phyloP scores from a whole-genome alignment of 2,329 filamentous ascomycete genomes.

The Bimuria novae-zelandiae region DNA sequence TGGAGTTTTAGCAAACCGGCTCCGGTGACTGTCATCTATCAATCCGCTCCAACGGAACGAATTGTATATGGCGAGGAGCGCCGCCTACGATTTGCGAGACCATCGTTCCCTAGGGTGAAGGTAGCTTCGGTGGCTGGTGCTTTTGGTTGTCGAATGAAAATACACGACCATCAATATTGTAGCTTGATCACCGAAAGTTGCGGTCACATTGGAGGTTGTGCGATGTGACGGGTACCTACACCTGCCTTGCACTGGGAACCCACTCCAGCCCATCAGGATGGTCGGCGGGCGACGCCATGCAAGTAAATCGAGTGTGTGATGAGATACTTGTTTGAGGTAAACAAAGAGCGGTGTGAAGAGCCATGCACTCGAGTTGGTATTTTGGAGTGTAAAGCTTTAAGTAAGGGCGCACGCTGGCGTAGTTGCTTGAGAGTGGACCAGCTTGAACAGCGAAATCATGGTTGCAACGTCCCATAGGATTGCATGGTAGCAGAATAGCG shows the following conservation, averaged over 20 bases:
- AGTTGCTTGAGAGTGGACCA: background rate
- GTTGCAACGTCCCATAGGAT: background rate
- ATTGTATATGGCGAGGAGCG: background rate
- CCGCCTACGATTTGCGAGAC: background rate
- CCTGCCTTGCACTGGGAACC: background rate
- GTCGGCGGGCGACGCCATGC: background rate
- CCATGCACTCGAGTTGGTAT: background rate
- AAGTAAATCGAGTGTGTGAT: background rate
- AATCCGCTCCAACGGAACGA: background rate
- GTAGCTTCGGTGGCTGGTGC: background rate
- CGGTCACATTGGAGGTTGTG: background rate
- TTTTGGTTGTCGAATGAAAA: background rate
- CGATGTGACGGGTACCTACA: constrained; percentile 1
- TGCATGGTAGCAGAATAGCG: background rate
- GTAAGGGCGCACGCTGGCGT: background rate
- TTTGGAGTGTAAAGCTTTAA: background rate
- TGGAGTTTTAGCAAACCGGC: background rate
- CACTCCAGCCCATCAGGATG: background rate
- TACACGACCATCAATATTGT: constrained; percentile 5
- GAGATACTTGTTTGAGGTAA: background rate
- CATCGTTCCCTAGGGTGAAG: background rate
- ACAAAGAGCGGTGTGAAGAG: background rate
- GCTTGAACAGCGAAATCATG: background rate
- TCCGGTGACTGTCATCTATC: constrained; percentile 4
- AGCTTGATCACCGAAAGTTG: constrained; percentile 3